phyloP scores from a whole-genome alignment of 768 basidiomycete genomes.

The Leccinum rimulosum region DNA sequence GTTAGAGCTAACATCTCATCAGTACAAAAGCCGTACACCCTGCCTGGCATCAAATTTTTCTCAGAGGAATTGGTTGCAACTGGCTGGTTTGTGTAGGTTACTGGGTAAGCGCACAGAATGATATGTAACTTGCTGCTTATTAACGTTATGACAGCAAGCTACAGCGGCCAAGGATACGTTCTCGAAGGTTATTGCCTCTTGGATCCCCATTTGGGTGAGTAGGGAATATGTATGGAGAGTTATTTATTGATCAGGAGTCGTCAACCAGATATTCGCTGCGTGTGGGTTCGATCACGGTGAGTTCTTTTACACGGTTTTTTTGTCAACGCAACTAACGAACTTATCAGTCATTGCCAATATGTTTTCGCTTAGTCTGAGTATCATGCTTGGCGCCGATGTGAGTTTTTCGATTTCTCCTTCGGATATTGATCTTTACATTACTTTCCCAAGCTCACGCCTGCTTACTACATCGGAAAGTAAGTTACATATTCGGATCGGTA shows the following conservation, averaged over 20 bases:
- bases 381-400: conserved; percentile 68
- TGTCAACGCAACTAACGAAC: background rate
- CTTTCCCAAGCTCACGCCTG: conserved; percentile 30
- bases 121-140: background rate
- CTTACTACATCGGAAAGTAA: conserved; percentile 60
- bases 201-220: conserved; percentile 74
- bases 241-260: background rate
- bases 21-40: conserved; percentile 66
- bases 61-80: conserved; percentile 76
- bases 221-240: background rate
- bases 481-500: conserved; percentile 12
- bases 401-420: conserved; percentile 21
- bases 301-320: conserved; percentile 6
- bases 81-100: conserved; percentile 73
- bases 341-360: conserved; percentile 66
- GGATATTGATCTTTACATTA: background rate
- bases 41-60: conserved; percentile 69
- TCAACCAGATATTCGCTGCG: conserved; percentile 59
- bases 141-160: conserved; percentile 51
- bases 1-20: conserved; percentile 2
- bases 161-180: conserved; percentile 62
- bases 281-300: conserved; percentile 70
- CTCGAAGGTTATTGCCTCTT: conserved; percentile 66
- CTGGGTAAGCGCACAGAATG: conserved; percentile 50
- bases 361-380: conserved; percentile 68